Base-by-base conservation (phyloP, 2,329 filamentous ascomycete genomes). In the Aspergillus unguis region DNA sequence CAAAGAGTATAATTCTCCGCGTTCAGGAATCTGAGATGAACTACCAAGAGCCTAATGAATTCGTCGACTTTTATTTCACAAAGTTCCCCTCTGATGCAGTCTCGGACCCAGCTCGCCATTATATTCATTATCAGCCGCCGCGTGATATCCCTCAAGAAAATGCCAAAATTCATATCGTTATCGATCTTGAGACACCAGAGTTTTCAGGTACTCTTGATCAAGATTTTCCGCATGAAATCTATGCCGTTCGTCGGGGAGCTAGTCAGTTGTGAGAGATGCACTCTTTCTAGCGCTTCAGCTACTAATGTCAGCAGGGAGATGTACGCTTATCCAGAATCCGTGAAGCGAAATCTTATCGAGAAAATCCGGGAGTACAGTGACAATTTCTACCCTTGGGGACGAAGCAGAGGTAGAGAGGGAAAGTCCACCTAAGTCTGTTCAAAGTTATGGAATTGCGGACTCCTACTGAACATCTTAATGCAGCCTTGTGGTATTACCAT, bases 111-210 rank as follows among this genome's bases (percentile, higher is more conserved):
- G 33, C 17, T 28, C 44, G 43, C 31, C 37, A 48, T 36, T 52
- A 23, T n/a, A 43, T 52, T 29, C 44, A 52, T 26, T 29, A 36
- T 26, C 44, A 52, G 29, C 50, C 50, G 17, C 50, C 50, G 1
- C 48, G 29, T 31, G 38, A 47, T 29, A 29, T 48, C 23, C 50
- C 43, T 11, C 36, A 46, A 28, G 17, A 29, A 9, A 47, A 47
- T 28, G 11, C 44, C 7, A 48, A 43, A 31, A 26, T 52, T 25
- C 37, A 48, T 6, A 52, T 52, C 41, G 29, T 52, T 5, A 52
- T 47, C 28, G 38, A 52, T 11, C 28, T 52, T 1, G 50, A 52
- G 35, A 37, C 35, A 37, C 35, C 5, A n/a, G 35, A 37, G 6
- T 10, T 37, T 10, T 6, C n/a, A 38, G 35, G 6, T 38, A 4